Conservation (phyloP, 208 protist genomes). For the Herpetomonas samuelpessoai region DNA sequence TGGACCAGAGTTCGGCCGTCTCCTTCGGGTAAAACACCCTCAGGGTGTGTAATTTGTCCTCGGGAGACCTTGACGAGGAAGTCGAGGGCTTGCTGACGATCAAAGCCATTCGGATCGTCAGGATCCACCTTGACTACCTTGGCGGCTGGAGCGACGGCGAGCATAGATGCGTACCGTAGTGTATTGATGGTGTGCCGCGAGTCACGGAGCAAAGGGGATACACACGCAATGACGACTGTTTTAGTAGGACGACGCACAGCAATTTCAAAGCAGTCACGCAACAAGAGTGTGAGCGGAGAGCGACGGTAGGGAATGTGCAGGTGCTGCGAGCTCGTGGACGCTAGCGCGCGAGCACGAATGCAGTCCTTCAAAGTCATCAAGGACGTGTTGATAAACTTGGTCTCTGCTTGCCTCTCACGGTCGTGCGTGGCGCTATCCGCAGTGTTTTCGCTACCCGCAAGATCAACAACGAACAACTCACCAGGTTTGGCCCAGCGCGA, state of each 20-base stretch:
- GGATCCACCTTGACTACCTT: constrained; percentile 72
- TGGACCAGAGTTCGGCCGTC: constrained; percentile 87
- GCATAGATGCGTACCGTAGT: constrained; percentile 81
- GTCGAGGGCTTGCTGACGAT: constrained; percentile 66
- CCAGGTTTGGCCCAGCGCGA: constrained; percentile 83
- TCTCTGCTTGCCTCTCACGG: constrained; percentile 71
- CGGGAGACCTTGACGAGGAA: constrained; percentile 61
- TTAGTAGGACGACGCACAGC: constrained; percentile 83
- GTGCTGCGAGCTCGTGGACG: constrained; percentile 69
- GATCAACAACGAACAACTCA: constrained; percentile 83
- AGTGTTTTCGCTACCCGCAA: constrained; percentile 91
- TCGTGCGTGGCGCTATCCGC: constrained; percentile 87
- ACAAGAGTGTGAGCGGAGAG: constrained; percentile 81
- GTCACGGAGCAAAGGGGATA: constrained; percentile 87
- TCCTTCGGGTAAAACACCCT: constrained; percentile 80
- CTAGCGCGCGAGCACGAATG: constrained; percentile 71
- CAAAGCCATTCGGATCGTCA: constrained; percentile 81
- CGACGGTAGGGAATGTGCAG: constrained; percentile 89
- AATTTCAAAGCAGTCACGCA: constrained; percentile 91
- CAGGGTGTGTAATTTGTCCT: constrained; percentile 58
- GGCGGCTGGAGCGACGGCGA: constrained; percentile 69
- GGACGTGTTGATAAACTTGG: constrained; percentile 92
- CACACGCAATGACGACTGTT: constrained; percentile 90
- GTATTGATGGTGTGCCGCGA: constrained; percentile 88
- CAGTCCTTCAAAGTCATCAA: constrained; percentile 93